These are phyloP conservation scores for Pilasporangium apinafurcum DNA, from an alignment of 352 stramenopile genomes.

Conservation along the genomic window DNA sequence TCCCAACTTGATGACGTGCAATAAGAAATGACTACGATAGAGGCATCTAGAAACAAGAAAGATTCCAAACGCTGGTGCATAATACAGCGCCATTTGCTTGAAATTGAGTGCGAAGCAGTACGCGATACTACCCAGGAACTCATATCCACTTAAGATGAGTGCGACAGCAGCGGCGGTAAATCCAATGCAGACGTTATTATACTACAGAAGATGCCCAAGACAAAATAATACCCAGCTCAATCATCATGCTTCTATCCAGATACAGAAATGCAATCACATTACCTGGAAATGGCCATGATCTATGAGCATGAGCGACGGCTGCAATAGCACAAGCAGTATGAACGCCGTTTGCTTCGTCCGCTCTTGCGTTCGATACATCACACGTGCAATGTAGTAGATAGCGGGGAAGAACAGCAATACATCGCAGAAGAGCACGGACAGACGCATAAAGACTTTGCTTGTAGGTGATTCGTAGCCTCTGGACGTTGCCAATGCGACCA, in stretches of 20 bases:
- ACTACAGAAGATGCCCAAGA: constrained; percentile 37
- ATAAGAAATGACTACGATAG: constrained; percentile 35
- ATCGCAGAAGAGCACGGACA: constrained; percentile 92
- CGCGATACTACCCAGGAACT: constrained; percentile 75
- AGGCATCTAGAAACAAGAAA: constrained; percentile 90
- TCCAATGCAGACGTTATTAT: constrained; percentile 98
- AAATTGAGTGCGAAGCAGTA: constrained; percentile 96
- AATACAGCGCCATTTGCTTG: constrained; percentile 99
- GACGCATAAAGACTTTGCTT: constrained; percentile 90
- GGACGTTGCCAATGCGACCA: constrained; percentile 77
- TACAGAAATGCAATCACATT: not conserved
- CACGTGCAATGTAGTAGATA: constrained; percentile 32
- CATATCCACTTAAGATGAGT: constrained; percentile 64
- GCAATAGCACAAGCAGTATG: constrained; percentile 65
- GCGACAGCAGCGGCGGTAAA: constrained; percentile 65
- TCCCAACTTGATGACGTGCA: constrained; percentile 67
- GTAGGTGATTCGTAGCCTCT: constrained; percentile 81
- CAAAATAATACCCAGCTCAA: not conserved
- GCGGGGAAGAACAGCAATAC: constrained; percentile 86
- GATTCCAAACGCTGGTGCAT: constrained; percentile 91
- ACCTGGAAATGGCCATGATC: constrained; percentile 99
- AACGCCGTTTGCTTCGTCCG: constrained; percentile 59
- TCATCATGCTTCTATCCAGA: not conserved
- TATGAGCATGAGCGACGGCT: constrained; percentile 92
- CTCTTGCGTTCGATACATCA: constrained; percentile 34